These are phyloP conservation scores for Mrakia hoshinonis DNA, from an alignment of 768 basidiomycete genomes.

Conservation along the genomic window DNA sequence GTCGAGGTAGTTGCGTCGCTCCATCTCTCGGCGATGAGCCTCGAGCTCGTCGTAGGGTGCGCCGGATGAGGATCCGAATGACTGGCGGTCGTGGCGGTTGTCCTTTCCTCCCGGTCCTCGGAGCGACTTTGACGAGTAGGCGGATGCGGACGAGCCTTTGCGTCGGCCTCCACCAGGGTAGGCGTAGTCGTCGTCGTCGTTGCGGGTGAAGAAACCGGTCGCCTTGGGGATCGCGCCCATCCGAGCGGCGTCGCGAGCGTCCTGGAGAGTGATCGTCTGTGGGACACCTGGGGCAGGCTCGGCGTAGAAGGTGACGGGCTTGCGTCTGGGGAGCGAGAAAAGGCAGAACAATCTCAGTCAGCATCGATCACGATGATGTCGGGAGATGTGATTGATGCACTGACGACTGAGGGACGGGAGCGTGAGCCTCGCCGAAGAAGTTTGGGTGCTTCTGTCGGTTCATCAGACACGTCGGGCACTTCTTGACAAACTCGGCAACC, in stretches of 20 bases:
- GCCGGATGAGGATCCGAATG: not conserved
- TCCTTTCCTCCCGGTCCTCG: not conserved
- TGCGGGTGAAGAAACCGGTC: not conserved
- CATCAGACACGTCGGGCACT: slow-evolving; percentile 63
- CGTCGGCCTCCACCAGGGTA: not conserved
- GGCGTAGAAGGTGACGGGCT: not conserved
- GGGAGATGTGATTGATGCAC: not conserved
- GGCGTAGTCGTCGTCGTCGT: not conserved
- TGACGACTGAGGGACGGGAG: not conserved
- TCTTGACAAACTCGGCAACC: slow-evolving; percentile 65
- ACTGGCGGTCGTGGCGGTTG: not conserved
- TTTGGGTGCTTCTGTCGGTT: slow-evolving; percentile 38
- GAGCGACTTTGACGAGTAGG: not conserved
- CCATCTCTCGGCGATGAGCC: not conserved
- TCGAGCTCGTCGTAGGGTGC: not conserved
- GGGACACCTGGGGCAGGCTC: not conserved
- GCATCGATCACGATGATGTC: not conserved
- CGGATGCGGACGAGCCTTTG: not conserved
- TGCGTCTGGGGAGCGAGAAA: not conserved
- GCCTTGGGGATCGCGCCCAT: not conserved
- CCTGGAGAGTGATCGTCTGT: not conserved
- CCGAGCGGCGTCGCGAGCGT: slow-evolving; percentile 1
- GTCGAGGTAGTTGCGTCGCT: not conserved
- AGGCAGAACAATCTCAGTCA: not conserved
- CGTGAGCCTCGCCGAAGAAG: slow-evolving; percentile 1